A percentile compares a stretch with the other conserved stretches of the same genome.
phyloP scores from a whole-genome alignment of 129 eudicot species.

The Flaveria robusta region DNA sequence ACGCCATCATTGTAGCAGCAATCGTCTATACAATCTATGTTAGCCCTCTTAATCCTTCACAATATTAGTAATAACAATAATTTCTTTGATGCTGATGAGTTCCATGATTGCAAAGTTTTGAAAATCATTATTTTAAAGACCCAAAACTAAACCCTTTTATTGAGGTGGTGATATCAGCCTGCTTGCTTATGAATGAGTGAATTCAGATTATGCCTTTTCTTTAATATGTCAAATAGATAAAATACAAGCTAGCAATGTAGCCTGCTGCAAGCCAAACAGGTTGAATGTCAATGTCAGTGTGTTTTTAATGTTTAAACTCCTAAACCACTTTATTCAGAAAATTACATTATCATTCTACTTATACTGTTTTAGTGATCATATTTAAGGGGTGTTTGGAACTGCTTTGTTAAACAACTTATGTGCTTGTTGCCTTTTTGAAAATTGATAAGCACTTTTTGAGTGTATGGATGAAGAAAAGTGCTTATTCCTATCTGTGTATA shows the following conservation, averaged over 20 bases:
- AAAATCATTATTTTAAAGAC: not conserved
- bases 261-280: not conserved
- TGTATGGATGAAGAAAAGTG: not conserved
- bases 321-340: not conserved
- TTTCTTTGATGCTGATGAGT: constrained; percentile 8
- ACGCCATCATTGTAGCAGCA: constrained; percentile 65
- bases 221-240: not conserved
- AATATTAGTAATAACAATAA: not conserved
- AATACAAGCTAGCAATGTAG: not conserved
- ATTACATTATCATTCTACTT: not conserved
- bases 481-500: not conserved
- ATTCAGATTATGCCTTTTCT: not conserved
- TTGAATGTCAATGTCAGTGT: not conserved
- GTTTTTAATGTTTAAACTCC: not conserved
- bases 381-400: not conserved
- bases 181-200: not conserved
- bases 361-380: not conserved
- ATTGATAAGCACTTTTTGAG: not conserved
- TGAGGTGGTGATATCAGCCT: not conserved
- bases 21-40: constrained; percentile 69
- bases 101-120: not conserved
- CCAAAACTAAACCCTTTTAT: not conserved
- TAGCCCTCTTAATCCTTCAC: constrained; percentile 39
- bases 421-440: not conserved
- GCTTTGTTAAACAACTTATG: not conserved